These are phyloP conservation scores for Globisporangium takayamanum DNA, from an alignment of 352 stramenopile species.

Conservation along the genomic window DNA sequence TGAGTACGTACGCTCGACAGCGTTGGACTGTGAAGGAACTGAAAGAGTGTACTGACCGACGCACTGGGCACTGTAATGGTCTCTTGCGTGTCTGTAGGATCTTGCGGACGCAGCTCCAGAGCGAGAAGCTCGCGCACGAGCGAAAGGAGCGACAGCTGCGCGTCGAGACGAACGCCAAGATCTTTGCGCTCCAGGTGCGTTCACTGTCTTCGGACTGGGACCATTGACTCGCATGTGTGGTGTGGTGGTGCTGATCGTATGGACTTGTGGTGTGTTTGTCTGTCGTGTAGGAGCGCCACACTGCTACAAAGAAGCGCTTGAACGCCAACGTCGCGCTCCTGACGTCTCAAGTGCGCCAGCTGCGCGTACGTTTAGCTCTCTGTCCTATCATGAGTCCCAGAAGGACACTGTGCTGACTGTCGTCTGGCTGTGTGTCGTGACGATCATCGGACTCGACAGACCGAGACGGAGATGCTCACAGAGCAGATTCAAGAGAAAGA, in stretches of 20 bases:
- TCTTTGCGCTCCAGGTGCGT: conserved; percentile 29
- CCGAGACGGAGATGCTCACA: conserved; percentile 40
- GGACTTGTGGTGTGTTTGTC: not conserved
- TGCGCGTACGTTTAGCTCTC: conserved; percentile 21
- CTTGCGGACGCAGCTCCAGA: conserved; percentile 38
- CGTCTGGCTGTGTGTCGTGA: not conserved
- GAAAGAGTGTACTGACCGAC: not conserved
- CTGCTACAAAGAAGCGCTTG: conserved; percentile 32
- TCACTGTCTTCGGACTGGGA: not conserved
- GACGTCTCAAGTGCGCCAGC: conserved; percentile 25
- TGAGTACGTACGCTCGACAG: conserved; percentile 20
- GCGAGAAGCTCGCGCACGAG: conserved; percentile 23
- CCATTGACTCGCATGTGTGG: too few relatives aligned
- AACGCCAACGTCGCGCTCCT: conserved; percentile 21
- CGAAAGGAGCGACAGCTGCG: conserved; percentile 43
- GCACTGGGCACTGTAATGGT: not conserved
- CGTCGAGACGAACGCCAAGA: conserved; percentile 35
- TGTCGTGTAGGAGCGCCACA: conserved; percentile 27
- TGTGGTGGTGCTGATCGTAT: not conserved
- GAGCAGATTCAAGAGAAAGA: conserved; percentile 28
- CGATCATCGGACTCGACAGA: conserved; percentile 3
- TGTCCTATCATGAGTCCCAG: not conserved
- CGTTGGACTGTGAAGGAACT: conserved; percentile 5
- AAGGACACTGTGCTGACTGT: not conserved
- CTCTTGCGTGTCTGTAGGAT: conserved; percentile 15